phyloP scores from a whole-genome alignment of 2,329 filamentous ascomycete species.

The Penicillium crustosum region DNA sequence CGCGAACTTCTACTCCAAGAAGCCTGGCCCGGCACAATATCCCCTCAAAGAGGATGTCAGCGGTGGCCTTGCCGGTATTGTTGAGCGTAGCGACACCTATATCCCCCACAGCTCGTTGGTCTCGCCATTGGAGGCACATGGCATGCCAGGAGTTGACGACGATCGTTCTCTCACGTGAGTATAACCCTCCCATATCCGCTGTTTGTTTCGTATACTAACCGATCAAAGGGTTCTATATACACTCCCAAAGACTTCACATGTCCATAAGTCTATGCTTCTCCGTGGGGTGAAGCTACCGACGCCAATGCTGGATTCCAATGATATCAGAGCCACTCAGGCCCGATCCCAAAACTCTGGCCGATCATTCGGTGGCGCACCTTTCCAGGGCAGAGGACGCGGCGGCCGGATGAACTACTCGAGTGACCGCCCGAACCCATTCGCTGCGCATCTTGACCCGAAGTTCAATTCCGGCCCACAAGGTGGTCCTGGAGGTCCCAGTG shows the following conservation, averaged over 20 bases:
- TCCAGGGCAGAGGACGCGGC: conserved; percentile 51
- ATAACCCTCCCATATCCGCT: not conserved
- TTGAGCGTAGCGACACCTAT: conserved; percentile 80
- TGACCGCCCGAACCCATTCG: conserved; percentile 47
- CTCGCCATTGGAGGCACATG: conserved; percentile 71
- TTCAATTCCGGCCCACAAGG: conserved; percentile 38
- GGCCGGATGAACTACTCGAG: conserved; percentile 57
- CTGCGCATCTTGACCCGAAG: conserved; percentile 48
- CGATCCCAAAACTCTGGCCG: conserved; percentile 67
- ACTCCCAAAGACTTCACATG: conserved; percentile 68
- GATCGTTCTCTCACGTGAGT: conserved; percentile 81
- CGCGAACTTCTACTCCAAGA: conserved; percentile 88
- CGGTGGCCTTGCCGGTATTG: conserved; percentile 73
- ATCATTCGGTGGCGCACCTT: conserved; percentile 66
- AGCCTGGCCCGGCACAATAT: conserved; percentile 65
- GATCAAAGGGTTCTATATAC: conserved; percentile 74
- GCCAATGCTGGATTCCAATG: conserved; percentile 70
- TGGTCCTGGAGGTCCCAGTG: conserved; percentile 30
- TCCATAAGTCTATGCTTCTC: conserved; percentile 92
- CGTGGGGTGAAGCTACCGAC: conserved; percentile 74
- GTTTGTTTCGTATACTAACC: conserved; percentile 22
- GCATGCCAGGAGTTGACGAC: conserved; percentile 75
- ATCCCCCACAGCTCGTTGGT: conserved; percentile 78
- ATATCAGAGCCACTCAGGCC: conserved; percentile 70
- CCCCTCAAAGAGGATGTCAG: conserved; percentile 73